phyloP scores from a whole-genome alignment of 73 alveolate species.

The Paramecium pentaurelia region DNA sequence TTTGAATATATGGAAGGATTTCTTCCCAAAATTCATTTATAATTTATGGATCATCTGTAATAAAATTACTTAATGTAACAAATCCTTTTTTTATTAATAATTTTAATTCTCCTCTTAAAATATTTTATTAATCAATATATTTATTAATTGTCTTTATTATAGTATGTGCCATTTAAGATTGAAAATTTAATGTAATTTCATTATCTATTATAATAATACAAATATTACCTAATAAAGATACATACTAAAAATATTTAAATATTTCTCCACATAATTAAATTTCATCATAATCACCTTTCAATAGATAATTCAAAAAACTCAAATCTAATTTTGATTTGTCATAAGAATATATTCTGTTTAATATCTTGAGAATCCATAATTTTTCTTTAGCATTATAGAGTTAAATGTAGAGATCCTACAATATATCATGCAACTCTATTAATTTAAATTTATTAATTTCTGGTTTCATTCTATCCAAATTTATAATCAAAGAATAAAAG shows the following conservation, averaged over 20 bases:
- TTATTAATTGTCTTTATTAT: background rate
- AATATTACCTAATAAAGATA: background rate
- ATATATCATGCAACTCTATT: background rate
- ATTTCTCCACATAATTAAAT: background rate
- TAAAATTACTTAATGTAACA: background rate
- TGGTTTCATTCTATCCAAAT: conserved; percentile 18
- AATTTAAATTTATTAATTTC: background rate
- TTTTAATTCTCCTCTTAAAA: background rate
- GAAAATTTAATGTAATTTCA: background rate
- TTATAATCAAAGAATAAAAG: background rate
- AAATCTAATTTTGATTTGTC: background rate
- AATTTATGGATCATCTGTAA: background rate
- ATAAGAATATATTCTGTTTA: background rate
- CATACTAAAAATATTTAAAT: background rate
- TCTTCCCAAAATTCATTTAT: background rate
- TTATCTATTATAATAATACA: background rate
- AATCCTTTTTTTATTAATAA: background rate
- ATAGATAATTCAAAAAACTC: background rate
- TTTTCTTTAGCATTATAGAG: background rate
- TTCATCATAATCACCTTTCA: background rate
- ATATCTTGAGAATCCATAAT: background rate
- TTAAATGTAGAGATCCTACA: background rate
- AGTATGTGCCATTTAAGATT: background rate
- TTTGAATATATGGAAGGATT: background rate
- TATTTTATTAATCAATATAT: background rate